A percentile compares a stretch with the other conserved stretches of the same genome.
Conservation (phyloP, 192 early-diverging fungal species). For the Helicostylum pulchrum region DNA sequence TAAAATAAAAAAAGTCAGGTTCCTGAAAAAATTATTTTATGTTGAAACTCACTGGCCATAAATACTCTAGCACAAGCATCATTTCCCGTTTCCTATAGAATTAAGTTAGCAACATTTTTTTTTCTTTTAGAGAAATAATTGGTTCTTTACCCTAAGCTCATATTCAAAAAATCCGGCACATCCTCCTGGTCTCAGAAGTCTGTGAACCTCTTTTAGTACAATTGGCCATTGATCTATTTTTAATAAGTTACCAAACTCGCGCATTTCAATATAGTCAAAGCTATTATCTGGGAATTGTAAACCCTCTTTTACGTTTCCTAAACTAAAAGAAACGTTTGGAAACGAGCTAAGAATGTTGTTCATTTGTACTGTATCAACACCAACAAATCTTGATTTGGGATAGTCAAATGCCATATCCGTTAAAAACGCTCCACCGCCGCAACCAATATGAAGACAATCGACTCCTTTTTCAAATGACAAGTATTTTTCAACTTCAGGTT, state of each 20-base stretch:
- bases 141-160: background rate
- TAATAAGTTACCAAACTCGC: slow-evolving; percentile 15
- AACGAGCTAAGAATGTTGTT: slow-evolving; percentile 17
- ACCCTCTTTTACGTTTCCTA: slow-evolving; percentile 25
- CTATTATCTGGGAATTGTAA: slow-evolving; percentile 29
- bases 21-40: background rate
- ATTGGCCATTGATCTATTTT: slow-evolving; percentile 13
- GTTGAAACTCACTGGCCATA: background rate
- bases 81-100: slow-evolving; percentile 13
- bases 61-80: background rate
- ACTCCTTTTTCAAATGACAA: slow-evolving; percentile 16
- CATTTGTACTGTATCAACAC: slow-evolving; percentile 25
- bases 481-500: background rate
- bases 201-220: slow-evolving; percentile 8
- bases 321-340: slow-evolving; percentile 16
- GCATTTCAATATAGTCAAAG: slow-evolving; percentile 29
- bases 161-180: slow-evolving; percentile 22
- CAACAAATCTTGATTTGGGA: slow-evolving; percentile 15
- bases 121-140: background rate
- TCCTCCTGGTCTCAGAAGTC: slow-evolving; percentile 31
- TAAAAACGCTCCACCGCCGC: slow-evolving; percentile 27
- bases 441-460: slow-evolving; percentile 28
- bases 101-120: background rate
- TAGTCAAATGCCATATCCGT: slow-evolving; percentile 27
- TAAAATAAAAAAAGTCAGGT: background rate